Base-by-base conservation (phyloP, 2,329 filamentous ascomycete species). In the Neonectria coccinea region DNA sequence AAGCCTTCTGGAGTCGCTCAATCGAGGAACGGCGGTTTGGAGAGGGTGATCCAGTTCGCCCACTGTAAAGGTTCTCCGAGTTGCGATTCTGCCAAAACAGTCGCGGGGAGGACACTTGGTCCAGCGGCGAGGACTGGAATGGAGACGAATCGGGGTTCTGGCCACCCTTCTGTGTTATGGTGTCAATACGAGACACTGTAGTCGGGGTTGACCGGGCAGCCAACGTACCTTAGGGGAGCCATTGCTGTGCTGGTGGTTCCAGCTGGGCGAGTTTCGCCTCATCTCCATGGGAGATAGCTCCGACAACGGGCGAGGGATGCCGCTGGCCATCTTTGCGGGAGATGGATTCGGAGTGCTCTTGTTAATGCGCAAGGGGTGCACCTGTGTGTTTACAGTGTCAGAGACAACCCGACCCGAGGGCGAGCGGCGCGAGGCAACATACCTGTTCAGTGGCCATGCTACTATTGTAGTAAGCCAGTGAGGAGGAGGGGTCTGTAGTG, bases 1-100 rank as follows among this genome's bases (percentile, higher is more conserved):
- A 97, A 33, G 94, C 94, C 78, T 91, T 93, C 82, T 97, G 97
- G 64, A 99, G 86, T 75, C 94, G 94, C 85, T 99, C 96, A 71
- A 99, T 94, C 18, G 95, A 98, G 50, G 93, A 92, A 76, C 95
- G 91, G 75, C 93, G 92, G 62, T 89, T 90, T 22, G 92, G 89
- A 50, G 91, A 91, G 8, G 90, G 88, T 11, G 91, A 89, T 47
- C 86, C 84, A 31, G 81, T 79, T 55, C 88, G 85, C 62, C 85
- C 84, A 66, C 87, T 84, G 69, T 88, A 89, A 61, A 85, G 53
- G 64, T 97, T 97, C 80, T 97, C 94, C 68, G 87, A 74, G 88
- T 92, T 81, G 82, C 91, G 78, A 84, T 88, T 82, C 89, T 97
- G 93, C 96, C 96, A 98, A 82, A 97, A 97, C 62, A 93, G 84